These are phyloP conservation scores for Pleurotus citrinopileatus DNA, from an alignment of 768 basidiomycete genomes.

Conservation along the genomic window DNA sequence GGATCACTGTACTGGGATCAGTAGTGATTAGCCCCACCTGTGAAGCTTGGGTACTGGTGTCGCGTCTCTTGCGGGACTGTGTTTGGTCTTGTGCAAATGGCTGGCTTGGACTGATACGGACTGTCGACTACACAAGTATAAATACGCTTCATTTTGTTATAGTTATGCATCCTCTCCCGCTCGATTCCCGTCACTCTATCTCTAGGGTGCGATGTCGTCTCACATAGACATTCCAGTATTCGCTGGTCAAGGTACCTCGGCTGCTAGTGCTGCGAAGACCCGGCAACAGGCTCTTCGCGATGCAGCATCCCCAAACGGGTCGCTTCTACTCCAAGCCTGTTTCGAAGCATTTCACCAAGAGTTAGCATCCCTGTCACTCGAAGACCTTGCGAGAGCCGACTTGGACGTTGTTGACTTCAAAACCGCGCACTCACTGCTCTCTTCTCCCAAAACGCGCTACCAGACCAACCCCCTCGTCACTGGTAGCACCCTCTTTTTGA, in stretches of 20 bases:
- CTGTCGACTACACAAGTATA: too few relatives aligned
- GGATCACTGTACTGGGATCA: too few relatives aligned
- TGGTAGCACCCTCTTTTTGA: slow-evolving; percentile 44
- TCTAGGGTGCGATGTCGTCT: not conserved
- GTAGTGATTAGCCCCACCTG: too few relatives aligned
- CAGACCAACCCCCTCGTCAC: slow-evolving; percentile 46
- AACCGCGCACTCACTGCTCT: slow-evolving; percentile 36
- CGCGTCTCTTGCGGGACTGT: too few relatives aligned
- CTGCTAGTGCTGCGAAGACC: slow-evolving; percentile 26
- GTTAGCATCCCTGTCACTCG: slow-evolving; percentile 38
- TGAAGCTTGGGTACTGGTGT: too few relatives aligned
- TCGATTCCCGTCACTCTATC: too few relatives aligned
- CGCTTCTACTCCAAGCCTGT: slow-evolving; percentile 48
- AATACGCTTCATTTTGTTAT: too few relatives aligned
- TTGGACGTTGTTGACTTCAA: slow-evolving; percentile 45
- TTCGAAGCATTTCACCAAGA: slow-evolving; percentile 48
- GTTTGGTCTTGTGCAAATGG: too few relatives aligned
- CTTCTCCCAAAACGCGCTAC: slow-evolving; percentile 31
- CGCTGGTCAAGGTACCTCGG: slow-evolving; percentile 51
- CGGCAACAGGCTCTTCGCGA: slow-evolving; percentile 38
- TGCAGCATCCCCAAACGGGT: slow-evolving; percentile 36
- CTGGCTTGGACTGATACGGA: too few relatives aligned
- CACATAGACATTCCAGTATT: slow-evolving; percentile 45
- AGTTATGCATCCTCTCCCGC: too few relatives aligned
- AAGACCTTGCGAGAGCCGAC: slow-evolving; percentile 30